Percentiles rank a stretch among this genome's conserved stretches.
Conservation (phyloP, 1,139 yeast genomes). For the Kodamaea sp. region DNA sequence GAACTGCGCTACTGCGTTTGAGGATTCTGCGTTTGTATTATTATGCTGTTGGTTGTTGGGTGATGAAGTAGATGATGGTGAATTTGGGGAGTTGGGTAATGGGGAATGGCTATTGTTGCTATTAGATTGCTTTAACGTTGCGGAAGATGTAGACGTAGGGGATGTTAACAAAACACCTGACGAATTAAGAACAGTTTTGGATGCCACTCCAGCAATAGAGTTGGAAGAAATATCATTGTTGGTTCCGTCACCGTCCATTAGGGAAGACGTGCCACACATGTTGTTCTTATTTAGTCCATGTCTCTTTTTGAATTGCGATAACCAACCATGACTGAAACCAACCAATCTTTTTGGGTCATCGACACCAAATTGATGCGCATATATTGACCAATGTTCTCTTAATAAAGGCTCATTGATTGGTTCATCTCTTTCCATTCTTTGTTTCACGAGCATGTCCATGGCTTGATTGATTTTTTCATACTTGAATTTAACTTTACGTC, state of each 20-base stretch:
- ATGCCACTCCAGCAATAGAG: neutral
- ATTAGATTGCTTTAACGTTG: neutral
- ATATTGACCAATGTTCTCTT: slow-evolving; percentile 53
- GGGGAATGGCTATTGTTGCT: neutral
- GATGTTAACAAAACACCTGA: neutral
- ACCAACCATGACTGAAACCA: slow-evolving; percentile 60
- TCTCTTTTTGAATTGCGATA: slow-evolving; percentile 55
- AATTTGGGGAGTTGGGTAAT: neutral
- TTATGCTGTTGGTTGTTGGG: neutral
- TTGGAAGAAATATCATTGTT: neutral
- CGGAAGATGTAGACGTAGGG: neutral
- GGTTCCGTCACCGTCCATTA: neutral
- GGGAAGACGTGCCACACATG: slow-evolving; percentile 21
- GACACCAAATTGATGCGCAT: slow-evolving; percentile 55
- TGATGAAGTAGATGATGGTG: neutral
- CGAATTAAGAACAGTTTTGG: neutral
- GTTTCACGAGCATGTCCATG: slow-evolving; percentile 52
- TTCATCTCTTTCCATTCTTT: slow-evolving; percentile 39
- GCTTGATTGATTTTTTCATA: slow-evolving; percentile 56
- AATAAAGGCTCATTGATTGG: slow-evolving; percentile 53
- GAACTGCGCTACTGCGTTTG: neutral
- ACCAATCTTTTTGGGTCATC: slow-evolving; percentile 55
- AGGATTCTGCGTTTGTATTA: too few species aligned
- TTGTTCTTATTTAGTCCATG: slow-evolving; percentile 48
- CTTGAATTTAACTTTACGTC: slow-evolving; percentile 50